Percentiles rank a stretch among this genome's conserved stretches.
phyloP scores from a whole-genome alignment of 2,329 filamentous ascomycete genomes.

The Trichoderma sp. region DNA sequence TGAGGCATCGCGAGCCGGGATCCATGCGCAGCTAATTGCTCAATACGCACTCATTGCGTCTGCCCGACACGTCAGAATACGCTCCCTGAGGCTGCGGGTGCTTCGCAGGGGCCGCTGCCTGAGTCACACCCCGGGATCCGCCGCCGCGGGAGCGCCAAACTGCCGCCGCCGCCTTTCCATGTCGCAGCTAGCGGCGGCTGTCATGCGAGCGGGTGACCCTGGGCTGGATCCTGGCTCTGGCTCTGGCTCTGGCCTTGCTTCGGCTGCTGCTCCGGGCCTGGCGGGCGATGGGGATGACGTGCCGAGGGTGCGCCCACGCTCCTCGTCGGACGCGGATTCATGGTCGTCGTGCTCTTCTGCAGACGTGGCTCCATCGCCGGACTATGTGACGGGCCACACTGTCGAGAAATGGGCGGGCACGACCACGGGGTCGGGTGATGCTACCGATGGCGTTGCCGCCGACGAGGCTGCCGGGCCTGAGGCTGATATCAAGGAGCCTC shows the following conservation, averaged over 20 bases:
- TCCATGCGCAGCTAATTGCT: background rate
- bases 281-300: conserved; percentile 22
- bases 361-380: background rate
- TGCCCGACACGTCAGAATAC: conserved; percentile 22
- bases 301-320: background rate
- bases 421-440: background rate
- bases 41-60: conserved; percentile 8
- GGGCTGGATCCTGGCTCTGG: no score
- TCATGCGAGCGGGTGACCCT: background rate
- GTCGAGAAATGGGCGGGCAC: conserved; percentile 16
- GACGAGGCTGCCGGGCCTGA: conserved; percentile 1
- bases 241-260: background rate
- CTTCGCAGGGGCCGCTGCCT: conserved; percentile 8
- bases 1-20: background rate
- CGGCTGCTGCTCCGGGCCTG: conserved; percentile 5
- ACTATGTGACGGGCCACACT: background rate
- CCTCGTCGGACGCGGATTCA: background rate
- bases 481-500: conserved; percentile 16
- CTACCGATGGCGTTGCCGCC: background rate
- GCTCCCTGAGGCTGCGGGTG: conserved; percentile 17
- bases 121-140: conserved; percentile 15
- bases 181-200: conserved; percentile 18
- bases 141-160: conserved; percentile 20
- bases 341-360: background rate
- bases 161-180: conserved; percentile 16